Base-by-base conservation (phyloP, 225 moss, liverwort and hornwort species). In the Anthoceros angustus region DNA sequence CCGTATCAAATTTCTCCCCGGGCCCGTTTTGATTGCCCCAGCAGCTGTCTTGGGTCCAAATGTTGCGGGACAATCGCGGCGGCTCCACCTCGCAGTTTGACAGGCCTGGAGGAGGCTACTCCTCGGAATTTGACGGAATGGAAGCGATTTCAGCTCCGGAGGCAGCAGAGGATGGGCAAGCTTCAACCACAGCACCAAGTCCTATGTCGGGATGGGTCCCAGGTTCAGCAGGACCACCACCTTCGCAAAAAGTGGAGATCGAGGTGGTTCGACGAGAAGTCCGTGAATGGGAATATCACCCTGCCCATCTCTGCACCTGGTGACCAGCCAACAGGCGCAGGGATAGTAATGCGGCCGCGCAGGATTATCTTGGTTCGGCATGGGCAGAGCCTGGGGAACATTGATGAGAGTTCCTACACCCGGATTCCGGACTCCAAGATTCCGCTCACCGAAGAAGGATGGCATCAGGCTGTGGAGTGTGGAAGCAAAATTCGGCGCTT, bases 321-420 rank as follows among this genome's bases (percentile, higher is more conserved):
- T 18, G 55, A 55, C 32, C 32, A 32, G 32, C 32, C 32, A 23
- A 20, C n/a, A 20, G 55, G n/a, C 18, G 18, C 55, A 18, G 23
- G 16, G 5, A 23, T 55, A 23, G 14, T 55, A 55, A 15, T 18
- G 16, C 18, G 93, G 9, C 93, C 93, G 43, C 82, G 79, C 71
- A 80, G 93, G 73, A 93, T 93, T n/a, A 90, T 93, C 39, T 78
- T 93, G 42, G 90, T 93, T 3, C 80, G 93, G 50, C 93, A 93
- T 74, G 93, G 93, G 39, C 83, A 93, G 73, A 93, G 93, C 68
- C 78, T 87, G 72, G 93, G 93, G 61, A 93, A 93, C 43, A 78
- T 93, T 66, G 93, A 93, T 39, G 93, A 93, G 67, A 80, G 82
- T 66, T 87, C 87, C 16, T 93, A 93, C 71, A 90, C 90, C 38